Base-by-base conservation (phyloP, 2,329 filamentous ascomycete species). In the Trichoderma atroviride region DNA sequence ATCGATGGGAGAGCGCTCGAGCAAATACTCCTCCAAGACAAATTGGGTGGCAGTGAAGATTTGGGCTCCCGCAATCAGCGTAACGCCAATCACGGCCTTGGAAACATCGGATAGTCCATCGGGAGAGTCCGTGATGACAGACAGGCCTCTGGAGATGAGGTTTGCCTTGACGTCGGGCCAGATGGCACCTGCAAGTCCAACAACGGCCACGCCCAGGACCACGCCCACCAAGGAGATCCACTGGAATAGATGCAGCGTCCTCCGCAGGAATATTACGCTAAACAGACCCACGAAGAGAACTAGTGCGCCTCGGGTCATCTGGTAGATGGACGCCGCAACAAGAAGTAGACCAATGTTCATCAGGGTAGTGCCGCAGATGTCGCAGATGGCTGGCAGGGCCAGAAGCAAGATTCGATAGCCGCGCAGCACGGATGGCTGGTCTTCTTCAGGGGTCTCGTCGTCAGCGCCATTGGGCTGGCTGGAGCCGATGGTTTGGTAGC, bases 11-110 rank as follows among this genome's bases (percentile, higher is more conserved):
- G 85, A 88, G 70, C 84, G 82, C 77, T 88, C 86, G 3, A 99
- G 87, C 73, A 99, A 93, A 84, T 91, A 96, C 82, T 99, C 96
- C 80, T 99, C 96, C 3, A 97, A 83, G 29, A 98, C 96, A 76
- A 98, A 99, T 79, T 99, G 96, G 1, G 93, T 93, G 0, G 96
- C 96, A 0, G 96, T 98, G 79, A 99, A 98, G 77, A 99, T 92
- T 81, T 99, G 96, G 1, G 95, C 96, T 3, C 91, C 92, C 4
- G 96, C 96, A 77, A 99, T 98, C 69, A 98, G 85, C 27, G 96
- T 82, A 19, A 99, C 92, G 33, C 96, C 96, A 35, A 97, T 82
- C 65, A 97, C 82, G 0, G 93, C 93, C 56, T 76, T 75, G n/a
- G 76, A 69, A 37, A 78, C 73, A 50, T 80, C 77, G 1, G 78